Evolutionary conservation across 2,329 filamentous ascomycete genomes (phyloP), one percentile per base, ranked within the genome.

Genomic region (Polytolypa hystricis): DNA sequence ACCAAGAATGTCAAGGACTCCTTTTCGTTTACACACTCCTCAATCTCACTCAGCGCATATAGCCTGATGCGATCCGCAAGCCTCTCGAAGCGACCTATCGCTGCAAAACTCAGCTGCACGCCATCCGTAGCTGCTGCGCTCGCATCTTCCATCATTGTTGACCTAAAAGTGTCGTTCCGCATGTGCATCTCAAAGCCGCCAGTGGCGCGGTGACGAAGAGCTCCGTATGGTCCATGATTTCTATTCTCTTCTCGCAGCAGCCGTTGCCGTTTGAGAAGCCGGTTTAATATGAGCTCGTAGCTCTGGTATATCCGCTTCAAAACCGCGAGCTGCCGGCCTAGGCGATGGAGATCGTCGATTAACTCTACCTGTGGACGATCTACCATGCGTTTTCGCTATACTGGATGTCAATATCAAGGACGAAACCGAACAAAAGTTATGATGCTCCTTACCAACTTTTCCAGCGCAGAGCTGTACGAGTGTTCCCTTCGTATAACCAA

Each of bases 1-100:
- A 80, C 79, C 52, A 84, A 74, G 43, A 73, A 72, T 3, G 81
- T 77, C 17, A 86, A 61, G 0, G 75, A 74, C 17, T 79, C 76
- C 51, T 84, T 84, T 55, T 84, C 80, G 18, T 73, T 73, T 15
- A 78, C 56, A 45, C 75, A 79, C 43, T 75, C 70, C 35, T 78
- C 70, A 29, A 79, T 75, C 51, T 80, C 76, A 38, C 67, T 71
- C 41, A 79, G 54, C 8, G 74, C 76, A 42, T 79, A 79, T 25
- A 79, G 55, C 28, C 69, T 65, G 39, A 79, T 78, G 3, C 74
- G 64, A 47, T 79, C 73, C 31, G 70, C 66, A 17, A 80, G 57
- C 15, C 76, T 57, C 48, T 74, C 70, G 43, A 80, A 79, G 1
- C 74, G 64, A 4, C 71, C 70, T 29, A 72, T 62, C 0, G 76